Evolutionary conservation across 139 green algal species (phyloP).

Genomic region (Chlorella sorokiniana): DNA sequence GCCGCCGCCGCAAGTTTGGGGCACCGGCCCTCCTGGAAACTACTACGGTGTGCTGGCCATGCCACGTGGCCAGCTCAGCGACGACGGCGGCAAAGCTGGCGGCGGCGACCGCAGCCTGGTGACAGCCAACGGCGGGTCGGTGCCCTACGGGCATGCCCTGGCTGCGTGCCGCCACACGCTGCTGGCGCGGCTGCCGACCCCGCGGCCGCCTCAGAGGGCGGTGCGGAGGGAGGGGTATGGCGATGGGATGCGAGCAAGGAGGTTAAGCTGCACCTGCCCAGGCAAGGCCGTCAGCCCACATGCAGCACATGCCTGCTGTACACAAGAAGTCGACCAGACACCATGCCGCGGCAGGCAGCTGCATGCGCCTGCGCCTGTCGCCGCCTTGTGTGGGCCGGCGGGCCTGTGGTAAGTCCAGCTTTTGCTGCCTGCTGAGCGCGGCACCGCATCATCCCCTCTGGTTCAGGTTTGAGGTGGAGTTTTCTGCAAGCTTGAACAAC

Average conservation of each 20-base stretch:
- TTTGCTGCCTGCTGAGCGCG: background rate
- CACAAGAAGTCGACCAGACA: background rate
- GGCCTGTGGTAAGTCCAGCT: no score
- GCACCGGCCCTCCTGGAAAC: background rate
- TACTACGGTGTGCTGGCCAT: constrained; percentile 23
- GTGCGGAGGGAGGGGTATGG: background rate
- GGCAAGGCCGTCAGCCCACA: background rate
- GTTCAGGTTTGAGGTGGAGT: background rate
- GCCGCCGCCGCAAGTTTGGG: background rate
- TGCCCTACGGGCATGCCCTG: constrained; percentile 10
- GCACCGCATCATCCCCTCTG: background rate
- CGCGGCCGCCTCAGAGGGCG: background rate
- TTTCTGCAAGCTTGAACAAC: background rate
- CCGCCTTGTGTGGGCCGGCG: no score
- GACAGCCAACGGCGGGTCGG: background rate
- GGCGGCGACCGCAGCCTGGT: background rate
- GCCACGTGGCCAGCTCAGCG: constrained; percentile 2
- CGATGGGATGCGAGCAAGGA: background rate
- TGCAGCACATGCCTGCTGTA: background rate
- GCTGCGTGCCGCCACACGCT: constrained; percentile 14
- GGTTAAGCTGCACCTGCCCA: constrained; percentile 32
- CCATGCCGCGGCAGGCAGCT: no score
- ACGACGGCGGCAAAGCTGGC: background rate
- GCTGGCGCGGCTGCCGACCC: background rate
- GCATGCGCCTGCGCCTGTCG: no score